phyloP scores from a whole-genome alignment of 768 basidiomycete genomes.

The Boletales sp. region DNA sequence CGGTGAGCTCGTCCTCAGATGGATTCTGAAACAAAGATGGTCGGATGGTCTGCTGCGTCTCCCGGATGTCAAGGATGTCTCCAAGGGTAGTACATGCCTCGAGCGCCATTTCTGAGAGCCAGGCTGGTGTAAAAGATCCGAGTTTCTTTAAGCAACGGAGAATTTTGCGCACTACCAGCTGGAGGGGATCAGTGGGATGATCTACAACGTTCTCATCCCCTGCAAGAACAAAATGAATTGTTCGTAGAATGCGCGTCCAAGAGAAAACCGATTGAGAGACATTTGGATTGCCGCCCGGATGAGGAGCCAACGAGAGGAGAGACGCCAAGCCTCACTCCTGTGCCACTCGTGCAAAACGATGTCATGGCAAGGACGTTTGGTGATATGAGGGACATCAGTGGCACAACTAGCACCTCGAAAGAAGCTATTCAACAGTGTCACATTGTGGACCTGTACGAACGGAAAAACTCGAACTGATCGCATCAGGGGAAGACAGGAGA shows the following conservation, averaged over 20 bases:
- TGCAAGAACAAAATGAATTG: constrained; percentile 40
- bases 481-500: constrained; percentile 12
- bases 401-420: constrained; percentile 10
- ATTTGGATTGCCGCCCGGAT: constrained; percentile 29
- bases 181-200: constrained; percentile 21
- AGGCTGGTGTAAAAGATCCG: constrained; percentile 18
- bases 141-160: constrained; percentile 15
- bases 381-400: constrained; percentile 15
- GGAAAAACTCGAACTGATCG: constrained; percentile 2
- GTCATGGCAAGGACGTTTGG: constrained; percentile 18
- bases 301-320: constrained; percentile 32
- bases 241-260: constrained; percentile 37
- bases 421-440: constrained; percentile 23
- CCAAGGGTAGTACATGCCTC: constrained; percentile 22
- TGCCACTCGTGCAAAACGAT: not conserved
- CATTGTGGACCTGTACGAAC: not conserved
- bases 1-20: not conserved
- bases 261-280: constrained; percentile 4
- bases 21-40: constrained; percentile 16
- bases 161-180: constrained; percentile 20
- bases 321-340: constrained; percentile 13
- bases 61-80: not conserved
- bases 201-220: constrained; percentile 9
- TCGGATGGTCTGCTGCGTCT: constrained; percentile 16
- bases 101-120: constrained; percentile 37